phyloP scores from a whole-genome alignment of 768 basidiomycete species.

The Collybia nuda region DNA sequence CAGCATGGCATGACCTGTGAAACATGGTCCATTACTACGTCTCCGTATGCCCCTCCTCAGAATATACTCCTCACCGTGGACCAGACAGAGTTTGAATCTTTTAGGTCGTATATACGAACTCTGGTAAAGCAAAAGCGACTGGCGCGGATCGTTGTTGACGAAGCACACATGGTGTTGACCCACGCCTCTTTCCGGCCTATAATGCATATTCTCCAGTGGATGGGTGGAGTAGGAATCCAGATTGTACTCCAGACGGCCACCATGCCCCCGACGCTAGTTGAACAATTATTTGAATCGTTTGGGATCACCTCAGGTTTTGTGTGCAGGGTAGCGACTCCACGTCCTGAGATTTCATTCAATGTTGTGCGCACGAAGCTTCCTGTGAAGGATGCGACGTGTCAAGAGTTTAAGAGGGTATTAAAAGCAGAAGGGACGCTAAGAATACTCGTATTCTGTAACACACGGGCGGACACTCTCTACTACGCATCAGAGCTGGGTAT shows the following conservation, averaged over 20 bases:
- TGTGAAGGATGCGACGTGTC: no score
- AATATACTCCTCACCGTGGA: constrained; percentile 9
- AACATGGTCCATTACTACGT: constrained; percentile 3
- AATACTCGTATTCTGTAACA: no score
- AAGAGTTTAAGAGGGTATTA: no score
- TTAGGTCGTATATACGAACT: neutral
- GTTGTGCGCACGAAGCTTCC: no score
- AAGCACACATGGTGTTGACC: constrained; percentile 12
- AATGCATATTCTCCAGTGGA: constrained; percentile 10
- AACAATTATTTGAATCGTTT: constrained; percentile 1
- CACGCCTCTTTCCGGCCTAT: constrained; percentile 11
- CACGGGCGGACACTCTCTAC: no score
- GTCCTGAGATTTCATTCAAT: no score
- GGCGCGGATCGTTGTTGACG: constrained; percentile 12
- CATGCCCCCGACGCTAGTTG: constrained; percentile 16
- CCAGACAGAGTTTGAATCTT: neutral
- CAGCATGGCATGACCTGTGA: neutral
- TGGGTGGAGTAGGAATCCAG: constrained; percentile 5
- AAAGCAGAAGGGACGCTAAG: no score
- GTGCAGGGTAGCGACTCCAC: no score
- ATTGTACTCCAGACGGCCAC: constrained; percentile 13
- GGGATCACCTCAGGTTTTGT: no score
- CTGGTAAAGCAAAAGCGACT: neutral
- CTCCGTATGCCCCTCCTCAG: neutral
- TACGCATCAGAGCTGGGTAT: no score